phyloP scores from a whole-genome alignment of 352 stramenopile genomes.

The Globisporangium middletonii region DNA sequence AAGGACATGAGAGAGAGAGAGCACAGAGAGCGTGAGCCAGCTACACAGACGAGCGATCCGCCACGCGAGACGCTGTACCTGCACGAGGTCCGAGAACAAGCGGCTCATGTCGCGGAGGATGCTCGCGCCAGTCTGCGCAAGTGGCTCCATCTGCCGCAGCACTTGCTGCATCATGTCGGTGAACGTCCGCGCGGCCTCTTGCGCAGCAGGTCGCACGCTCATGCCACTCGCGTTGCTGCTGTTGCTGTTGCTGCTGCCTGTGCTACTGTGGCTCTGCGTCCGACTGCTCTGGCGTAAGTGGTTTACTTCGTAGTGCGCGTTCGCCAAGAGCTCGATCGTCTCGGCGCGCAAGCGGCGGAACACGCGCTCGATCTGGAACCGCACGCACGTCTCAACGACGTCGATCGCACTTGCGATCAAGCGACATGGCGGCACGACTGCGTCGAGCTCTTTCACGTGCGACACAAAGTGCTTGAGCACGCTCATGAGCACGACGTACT shows the following conservation, averaged over 20 bases:
- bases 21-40: too few species aligned
- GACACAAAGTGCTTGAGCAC: constrained; percentile 74
- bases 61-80: constrained; percentile 21
- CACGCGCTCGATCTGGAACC: constrained; percentile 71
- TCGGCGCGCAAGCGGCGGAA: constrained; percentile 57
- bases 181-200: constrained; percentile 47
- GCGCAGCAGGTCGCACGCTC: constrained; percentile 50
- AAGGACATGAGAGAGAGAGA: background rate
- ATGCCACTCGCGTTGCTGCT: constrained; percentile 13
- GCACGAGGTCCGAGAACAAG: constrained; percentile 73
- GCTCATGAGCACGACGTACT: constrained; percentile 81
- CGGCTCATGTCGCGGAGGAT: constrained; percentile 68
- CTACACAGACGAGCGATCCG: too few species aligned
- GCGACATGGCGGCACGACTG: constrained; percentile 47
- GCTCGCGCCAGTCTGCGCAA: constrained; percentile 57
- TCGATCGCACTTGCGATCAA: constrained; percentile 39
- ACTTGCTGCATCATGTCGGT: constrained; percentile 76
- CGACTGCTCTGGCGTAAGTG: constrained; percentile 23
- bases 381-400: constrained; percentile 59
- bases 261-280: constrained; percentile 17
- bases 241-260: background rate
- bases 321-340: constrained; percentile 51
- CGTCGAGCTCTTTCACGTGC: constrained; percentile 50
- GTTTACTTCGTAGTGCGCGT: constrained; percentile 44
- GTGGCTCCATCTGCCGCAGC: constrained; percentile 69